Conservation (phyloP, 345 rosid genomes). For the Cochlearia excelsa region DNA sequence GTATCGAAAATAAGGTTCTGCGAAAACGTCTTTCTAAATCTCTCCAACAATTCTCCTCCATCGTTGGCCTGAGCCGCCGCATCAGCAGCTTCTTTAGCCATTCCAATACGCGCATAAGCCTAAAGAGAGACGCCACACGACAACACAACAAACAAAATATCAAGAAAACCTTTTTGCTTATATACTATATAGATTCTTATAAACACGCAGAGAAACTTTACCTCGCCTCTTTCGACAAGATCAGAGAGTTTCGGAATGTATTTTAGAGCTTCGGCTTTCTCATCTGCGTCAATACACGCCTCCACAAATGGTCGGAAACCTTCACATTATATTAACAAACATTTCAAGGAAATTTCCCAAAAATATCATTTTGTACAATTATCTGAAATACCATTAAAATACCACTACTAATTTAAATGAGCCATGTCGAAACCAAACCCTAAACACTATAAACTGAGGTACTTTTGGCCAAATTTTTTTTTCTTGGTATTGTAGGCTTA, state of each 20-base stretch:
- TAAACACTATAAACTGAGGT: no score
- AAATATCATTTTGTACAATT: no score
- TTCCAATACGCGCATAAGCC: conserved; percentile 92
- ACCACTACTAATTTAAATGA: no score
- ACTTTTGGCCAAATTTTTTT: no score
- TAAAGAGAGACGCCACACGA: conserved; percentile 24
- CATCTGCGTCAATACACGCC: conserved; percentile 86
- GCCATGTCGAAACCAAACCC: no score
- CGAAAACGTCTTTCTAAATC: conserved; percentile 73
- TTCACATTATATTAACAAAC: conserved; percentile 5
- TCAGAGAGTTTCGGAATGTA: conserved; percentile 89
- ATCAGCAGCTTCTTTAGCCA: conserved; percentile 99
- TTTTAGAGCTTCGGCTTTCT: conserved; percentile 87
- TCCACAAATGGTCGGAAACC: conserved; percentile 96
- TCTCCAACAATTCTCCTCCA: conserved; percentile 92
- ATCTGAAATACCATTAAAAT: no score
- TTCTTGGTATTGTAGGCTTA: no score
- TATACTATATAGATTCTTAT: no score
- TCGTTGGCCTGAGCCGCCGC: conserved; percentile 95
- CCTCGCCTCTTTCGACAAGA: conserved; percentile 94
- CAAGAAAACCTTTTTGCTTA: neutral
- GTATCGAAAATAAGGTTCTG: conserved; percentile 91
- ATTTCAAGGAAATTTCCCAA: no score
- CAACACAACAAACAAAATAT: neutral
- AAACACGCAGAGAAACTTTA: conserved; percentile 11